These are phyloP conservation scores for Maudiozyma serrabonitensis DNA, from an alignment of 805 yeast genomes.

Conservation along the genomic window DNA sequence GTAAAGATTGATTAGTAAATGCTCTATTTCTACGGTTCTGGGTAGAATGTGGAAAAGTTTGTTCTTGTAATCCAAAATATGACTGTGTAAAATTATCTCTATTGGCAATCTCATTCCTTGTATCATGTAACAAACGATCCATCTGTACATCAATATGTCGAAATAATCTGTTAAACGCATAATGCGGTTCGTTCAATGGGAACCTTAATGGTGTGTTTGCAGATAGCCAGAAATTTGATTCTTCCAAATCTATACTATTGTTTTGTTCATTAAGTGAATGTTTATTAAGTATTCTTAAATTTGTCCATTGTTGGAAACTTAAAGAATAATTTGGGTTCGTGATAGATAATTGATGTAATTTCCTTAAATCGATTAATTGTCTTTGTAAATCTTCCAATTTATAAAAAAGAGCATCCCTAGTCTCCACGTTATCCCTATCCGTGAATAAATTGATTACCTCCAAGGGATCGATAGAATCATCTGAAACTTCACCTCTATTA, in stretches of 20 bases:
- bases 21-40: not conserved
- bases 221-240: conserved; percentile 49
- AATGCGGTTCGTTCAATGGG: conserved; percentile 62
- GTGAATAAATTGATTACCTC: not conserved
- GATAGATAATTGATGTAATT: conserved; percentile 16
- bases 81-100: not conserved
- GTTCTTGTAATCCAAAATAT: not conserved
- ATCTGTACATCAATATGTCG: conserved; percentile 15
- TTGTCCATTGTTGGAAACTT: conserved; percentile 21
- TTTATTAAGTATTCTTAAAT: conserved; percentile 5
- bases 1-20: not conserved
- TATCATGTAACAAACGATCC: conserved; percentile 2
- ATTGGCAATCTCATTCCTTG: not conserved
- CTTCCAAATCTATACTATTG: conserved; percentile 1
- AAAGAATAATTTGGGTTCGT: conserved; percentile 12
- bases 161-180: conserved; percentile 36
- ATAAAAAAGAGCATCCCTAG: not conserved
- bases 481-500: not conserved
- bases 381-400: conserved; percentile 9
- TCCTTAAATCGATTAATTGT: conserved; percentile 10
- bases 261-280: not conserved
- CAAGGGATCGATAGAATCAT: not conserved
- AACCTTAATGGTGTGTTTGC: conserved; percentile 57
- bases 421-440: not conserved
- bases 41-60: not conserved